Base-by-base conservation (phyloP, 192 early-diverging fungal genomes). In the Phycomyces nitens region DNA sequence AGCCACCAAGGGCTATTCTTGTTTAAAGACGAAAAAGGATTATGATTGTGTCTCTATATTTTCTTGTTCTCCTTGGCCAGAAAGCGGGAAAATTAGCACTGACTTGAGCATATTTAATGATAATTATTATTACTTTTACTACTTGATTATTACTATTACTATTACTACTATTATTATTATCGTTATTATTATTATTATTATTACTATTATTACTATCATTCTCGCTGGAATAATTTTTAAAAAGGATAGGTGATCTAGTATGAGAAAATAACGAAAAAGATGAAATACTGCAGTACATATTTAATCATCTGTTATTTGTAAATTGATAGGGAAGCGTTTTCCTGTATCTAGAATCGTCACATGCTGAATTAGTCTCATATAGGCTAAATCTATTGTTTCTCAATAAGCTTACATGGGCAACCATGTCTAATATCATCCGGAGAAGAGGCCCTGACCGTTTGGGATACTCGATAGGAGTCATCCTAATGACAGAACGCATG, bases 381-480 rank as follows among this genome's bases (percentile, higher is more conserved):
- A 34, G 29, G 18, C 12, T 18, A n/a, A 47, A n/a, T 47, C 4
- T 47, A n/a, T 47, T 11, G 44, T 11, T 47, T 47, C 4, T 11
- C 12, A 47, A n/a, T 14, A n/a, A 47, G 29, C 27, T 56, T 29
- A 29, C 54, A 23, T 26, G 14, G 23, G 15, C 29, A 16, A 34
- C 23, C 38, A 58, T 39, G 18, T 18, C 18, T 38, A 26, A 34
- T 39, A 50, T 62, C 38, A 24, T 53, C 52, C n/a, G 69, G 61
- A 38, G 68, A 56, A 3, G 56, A 58, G 24, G 62, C 41, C 62
- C 69, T 60, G n/a, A 71, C 59, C 6, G 53, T 60, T 20, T 71
- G 69, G 6, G 69, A 65, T n/a, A 65, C 62, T 38, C 57, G 26
- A 60, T 54, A 71, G 14, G 69, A 64, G 27, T 64, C 62, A 21